Evolutionary conservation across 495 filamentous ascomycete species (phyloP).

Genomic region (Staphylotrichum longicolle): DNA sequence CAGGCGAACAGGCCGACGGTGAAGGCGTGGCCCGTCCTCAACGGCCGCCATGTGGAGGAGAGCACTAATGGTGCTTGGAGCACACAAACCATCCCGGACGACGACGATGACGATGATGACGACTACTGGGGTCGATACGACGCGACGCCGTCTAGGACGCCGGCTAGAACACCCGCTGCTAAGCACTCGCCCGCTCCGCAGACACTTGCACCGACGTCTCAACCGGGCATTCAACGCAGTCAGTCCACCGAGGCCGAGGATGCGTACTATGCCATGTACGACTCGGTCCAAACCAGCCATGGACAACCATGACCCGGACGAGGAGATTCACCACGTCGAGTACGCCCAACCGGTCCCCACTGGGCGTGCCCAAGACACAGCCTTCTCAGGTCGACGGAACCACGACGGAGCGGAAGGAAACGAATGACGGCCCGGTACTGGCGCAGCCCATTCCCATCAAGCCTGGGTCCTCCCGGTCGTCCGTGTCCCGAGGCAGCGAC

Average conservation of each 20-base stretch:
- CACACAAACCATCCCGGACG: conserved; percentile 32
- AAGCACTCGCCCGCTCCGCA: conserved; percentile 60
- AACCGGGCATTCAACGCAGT: conserved; percentile 25
- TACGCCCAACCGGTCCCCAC: conserved; percentile 35
- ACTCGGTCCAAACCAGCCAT: conserved; percentile 86
- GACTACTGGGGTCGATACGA: conserved; percentile 96
- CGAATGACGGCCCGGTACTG: background rate
- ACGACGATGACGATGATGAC: conserved; percentile 75
- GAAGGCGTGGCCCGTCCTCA: conserved; percentile 7
- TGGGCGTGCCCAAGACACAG: conserved; percentile 34
- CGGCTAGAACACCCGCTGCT: conserved; percentile 67
- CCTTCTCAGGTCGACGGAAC: conserved; percentile 21
- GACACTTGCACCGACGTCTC: conserved; percentile 17
- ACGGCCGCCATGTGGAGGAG: background rate
- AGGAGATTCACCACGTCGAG: conserved; percentile 56
- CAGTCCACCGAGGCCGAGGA: conserved; percentile 65
- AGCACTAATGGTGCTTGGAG: conserved; percentile 19
- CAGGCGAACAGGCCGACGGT: conserved; percentile 29
- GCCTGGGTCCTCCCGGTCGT: conserved; percentile 37
- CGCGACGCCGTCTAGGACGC: conserved; percentile 73
- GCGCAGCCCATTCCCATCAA: conserved; percentile 13
- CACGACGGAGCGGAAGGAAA: conserved; percentile 8
- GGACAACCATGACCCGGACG: conserved; percentile 80
- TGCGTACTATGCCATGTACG: conserved; percentile 85
- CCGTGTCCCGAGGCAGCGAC: conserved; percentile 30